Conservation (phyloP, 2,329 filamentous ascomycete species). For the Cladosporium cucumerinum region DNA sequence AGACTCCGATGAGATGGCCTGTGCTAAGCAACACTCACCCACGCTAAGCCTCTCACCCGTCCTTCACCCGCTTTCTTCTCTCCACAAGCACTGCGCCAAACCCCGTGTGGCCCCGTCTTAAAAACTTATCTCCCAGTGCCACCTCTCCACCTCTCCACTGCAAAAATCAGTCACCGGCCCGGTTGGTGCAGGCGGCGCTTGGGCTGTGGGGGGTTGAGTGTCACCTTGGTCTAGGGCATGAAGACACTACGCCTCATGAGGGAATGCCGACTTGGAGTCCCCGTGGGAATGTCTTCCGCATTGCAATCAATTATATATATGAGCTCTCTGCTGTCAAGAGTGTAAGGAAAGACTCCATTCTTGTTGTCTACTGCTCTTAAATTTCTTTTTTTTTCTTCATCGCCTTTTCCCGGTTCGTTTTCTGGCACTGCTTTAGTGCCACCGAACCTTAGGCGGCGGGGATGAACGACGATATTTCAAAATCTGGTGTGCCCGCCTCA, state of each 20-base stretch:
- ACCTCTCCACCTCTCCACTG: constrained; percentile 5
- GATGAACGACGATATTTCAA: constrained; percentile 13
- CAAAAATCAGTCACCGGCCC: constrained; percentile 8
- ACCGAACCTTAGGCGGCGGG: background rate
- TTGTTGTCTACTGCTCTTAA: background rate
- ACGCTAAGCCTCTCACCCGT: constrained; percentile 11
- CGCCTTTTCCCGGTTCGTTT: background rate
- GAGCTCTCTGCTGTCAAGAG: background rate
- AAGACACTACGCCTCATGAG: background rate
- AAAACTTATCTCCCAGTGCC: background rate
- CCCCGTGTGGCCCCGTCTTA: constrained; percentile 16
- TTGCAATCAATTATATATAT: background rate
- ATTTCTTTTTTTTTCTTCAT: constrained; percentile 1
- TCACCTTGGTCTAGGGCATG: constrained; percentile 1
- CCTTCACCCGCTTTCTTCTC: constrained; percentile 11
- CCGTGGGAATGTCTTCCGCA: background rate
- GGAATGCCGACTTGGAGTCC: constrained; percentile 11
- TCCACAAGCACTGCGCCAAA: constrained; percentile 10
- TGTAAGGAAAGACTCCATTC: background rate
- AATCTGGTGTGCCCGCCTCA: background rate
- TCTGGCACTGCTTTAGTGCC: constrained; percentile 12
- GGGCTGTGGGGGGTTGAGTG: constrained; percentile 3
- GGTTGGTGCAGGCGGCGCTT: background rate
- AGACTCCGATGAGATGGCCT: background rate
- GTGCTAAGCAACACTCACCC: constrained; percentile 6